Percentiles rank a stretch among this genome's conserved stretches.
Evolutionary conservation across 2,329 filamentous ascomycete genomes (phyloP).

Genomic region (Aspergillus amoenus): DNA sequence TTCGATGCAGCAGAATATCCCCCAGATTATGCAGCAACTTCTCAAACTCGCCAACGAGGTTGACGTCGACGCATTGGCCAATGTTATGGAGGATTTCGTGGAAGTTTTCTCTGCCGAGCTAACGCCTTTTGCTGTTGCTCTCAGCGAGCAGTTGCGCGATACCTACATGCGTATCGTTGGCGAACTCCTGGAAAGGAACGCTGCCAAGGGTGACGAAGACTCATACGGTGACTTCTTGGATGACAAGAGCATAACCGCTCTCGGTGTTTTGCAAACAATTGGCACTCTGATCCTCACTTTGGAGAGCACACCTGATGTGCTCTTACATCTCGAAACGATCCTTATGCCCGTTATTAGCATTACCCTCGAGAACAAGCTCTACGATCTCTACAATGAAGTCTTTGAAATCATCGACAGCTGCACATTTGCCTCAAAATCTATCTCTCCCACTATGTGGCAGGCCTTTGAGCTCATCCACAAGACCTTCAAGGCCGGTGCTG

Average conservation of each 20-base stretch:
- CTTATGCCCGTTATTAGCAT: constrained; percentile 96
- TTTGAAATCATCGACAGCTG: constrained; percentile 99
- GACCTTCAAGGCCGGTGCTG: constrained; percentile 94
- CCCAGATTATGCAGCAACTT: constrained; percentile 98
- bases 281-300: constrained; percentile 94
- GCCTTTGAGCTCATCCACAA: constrained; percentile 95
- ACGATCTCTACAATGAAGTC: constrained; percentile 95
- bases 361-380: constrained; percentile 96
- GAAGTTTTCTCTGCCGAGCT: constrained; percentile 97
- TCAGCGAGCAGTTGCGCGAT: constrained; percentile 93
- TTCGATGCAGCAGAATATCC: constrained; percentile 97
- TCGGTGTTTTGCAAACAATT: constrained; percentile 95
- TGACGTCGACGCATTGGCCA: constrained; percentile 93
- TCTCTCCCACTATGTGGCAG: constrained; percentile 97
- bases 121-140: constrained; percentile 91
- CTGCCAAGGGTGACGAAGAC: constrained; percentile 71
- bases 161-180: constrained; percentile 93
- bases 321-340: constrained; percentile 90
- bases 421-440: constrained; percentile 94
- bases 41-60: constrained; percentile 97
- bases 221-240: constrained; percentile 88
- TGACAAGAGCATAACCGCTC: constrained; percentile 96
- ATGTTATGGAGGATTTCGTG: constrained; percentile 99
- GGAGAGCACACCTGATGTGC: constrained; percentile 93
- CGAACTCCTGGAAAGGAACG: constrained; percentile 84